A percentile compares a stretch with the other conserved stretches of the same genome.
phyloP scores from a whole-genome alignment of 225 moss, liverwort and hornwort species.

The Bryoerythrophyllum caledonicum region DNA sequence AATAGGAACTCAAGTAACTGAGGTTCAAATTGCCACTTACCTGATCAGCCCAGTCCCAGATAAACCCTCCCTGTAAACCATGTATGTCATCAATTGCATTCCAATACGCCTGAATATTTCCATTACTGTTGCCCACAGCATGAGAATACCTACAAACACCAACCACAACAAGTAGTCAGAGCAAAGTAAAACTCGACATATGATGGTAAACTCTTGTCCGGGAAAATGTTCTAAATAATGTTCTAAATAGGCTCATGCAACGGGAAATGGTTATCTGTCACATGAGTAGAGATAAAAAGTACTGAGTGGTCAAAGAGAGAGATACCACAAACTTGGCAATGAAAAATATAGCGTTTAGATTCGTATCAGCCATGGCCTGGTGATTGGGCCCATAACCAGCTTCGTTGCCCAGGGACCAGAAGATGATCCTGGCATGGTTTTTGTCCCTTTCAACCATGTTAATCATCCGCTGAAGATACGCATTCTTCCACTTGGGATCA shows the following conservation, averaged over 20 bases:
- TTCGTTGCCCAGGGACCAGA: constrained; percentile 98
- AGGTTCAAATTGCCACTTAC: no score
- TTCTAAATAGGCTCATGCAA: no score
- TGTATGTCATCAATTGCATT: constrained; percentile 73
- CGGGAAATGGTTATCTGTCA: no score
- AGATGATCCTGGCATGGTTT: constrained; percentile 90
- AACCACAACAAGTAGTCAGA: constrained; percentile 7
- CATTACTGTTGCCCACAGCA: constrained; percentile 98
- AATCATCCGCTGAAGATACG: constrained; percentile 90
- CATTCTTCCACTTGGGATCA: constrained; percentile 82
- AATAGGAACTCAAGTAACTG: constrained; percentile 1
- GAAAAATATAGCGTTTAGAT: neutral
- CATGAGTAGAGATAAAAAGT: no score
- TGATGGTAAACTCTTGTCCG: neutral
- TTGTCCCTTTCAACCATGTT: constrained; percentile 99
- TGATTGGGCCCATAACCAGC: constrained; percentile 96
- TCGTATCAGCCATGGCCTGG: constrained; percentile 94
- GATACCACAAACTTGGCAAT: no score
- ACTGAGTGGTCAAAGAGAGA: no score
- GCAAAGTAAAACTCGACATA: neutral
- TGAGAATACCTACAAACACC: constrained; percentile 79
- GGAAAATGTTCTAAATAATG: neutral
- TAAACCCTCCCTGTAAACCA: constrained; percentile 95
- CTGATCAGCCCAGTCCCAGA: constrained; percentile 99
- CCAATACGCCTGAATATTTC: constrained; percentile 91